A percentile compares a stretch with the other conserved stretches of the same genome.
phyloP scores from a whole-genome alignment of 192 early-diverging fungal genomes.

The Rhizoclosmatium globosum region DNA sequence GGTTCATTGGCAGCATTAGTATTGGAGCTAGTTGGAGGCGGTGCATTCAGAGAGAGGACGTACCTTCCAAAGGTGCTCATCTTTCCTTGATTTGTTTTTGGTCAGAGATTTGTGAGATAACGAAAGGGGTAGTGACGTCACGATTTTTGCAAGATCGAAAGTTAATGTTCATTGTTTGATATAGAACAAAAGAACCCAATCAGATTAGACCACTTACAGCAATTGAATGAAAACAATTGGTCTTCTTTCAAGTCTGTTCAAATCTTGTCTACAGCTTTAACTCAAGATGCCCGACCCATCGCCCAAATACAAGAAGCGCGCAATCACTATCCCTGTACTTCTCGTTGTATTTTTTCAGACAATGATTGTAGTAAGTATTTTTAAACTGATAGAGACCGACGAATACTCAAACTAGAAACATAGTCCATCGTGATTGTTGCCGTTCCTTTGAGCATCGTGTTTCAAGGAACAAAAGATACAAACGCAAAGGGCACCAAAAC shows the following conservation, averaged over 20 bases:
- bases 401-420: no score
- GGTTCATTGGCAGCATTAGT: background rate
- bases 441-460: background rate
- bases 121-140: no score
- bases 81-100: background rate
- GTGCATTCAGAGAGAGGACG: background rate
- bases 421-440: background rate
- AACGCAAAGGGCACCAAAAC: background rate
- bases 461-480: background rate
- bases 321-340: background rate
- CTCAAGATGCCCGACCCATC: no score
- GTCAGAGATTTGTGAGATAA: no score
- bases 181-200: no score
- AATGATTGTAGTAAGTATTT: background rate
- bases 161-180: no score
- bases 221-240: no score
- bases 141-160: no score
- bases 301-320: background rate
- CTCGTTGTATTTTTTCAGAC: background rate
- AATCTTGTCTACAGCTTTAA: no score
- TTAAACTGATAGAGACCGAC: no score
- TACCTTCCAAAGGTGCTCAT: constrained; percentile 31
- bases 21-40: background rate
- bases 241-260: no score
- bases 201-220: no score